phyloP scores from a whole-genome alignment of 768 basidiomycete genomes.

The Agaricus sinodeliciosus region DNA sequence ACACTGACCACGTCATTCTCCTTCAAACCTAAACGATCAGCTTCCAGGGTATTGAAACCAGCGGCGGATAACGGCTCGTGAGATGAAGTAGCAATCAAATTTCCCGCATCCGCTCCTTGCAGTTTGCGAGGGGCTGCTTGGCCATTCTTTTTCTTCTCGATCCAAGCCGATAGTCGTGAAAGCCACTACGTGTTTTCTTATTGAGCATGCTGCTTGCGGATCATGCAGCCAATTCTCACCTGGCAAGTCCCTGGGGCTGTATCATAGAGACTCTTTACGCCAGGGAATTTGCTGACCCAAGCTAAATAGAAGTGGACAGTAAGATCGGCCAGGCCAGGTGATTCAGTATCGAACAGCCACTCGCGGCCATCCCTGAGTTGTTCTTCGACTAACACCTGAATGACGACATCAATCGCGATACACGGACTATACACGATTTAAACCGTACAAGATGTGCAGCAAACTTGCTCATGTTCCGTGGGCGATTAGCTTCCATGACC shows the following conservation, averaged over 20 bases:
- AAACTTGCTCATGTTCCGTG: conserved; percentile 29
- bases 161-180: conserved; percentile 27
- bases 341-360: conserved; percentile 51
- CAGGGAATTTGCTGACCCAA: conserved; percentile 35
- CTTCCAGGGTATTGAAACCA: conserved; percentile 42
- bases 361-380: conserved; percentile 47
- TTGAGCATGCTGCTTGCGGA: neutral
- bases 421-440: neutral
- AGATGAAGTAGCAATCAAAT: conserved; percentile 28
- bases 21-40: conserved; percentile 32
- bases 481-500: conserved; percentile 25
- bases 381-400: conserved; percentile 27
- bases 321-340: conserved; percentile 46
- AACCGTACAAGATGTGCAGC: conserved; percentile 40
- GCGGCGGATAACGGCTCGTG: conserved; percentile 31
- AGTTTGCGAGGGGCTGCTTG: conserved; percentile 22
- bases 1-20: conserved; percentile 32
- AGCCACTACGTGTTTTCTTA: conserved; percentile 36
- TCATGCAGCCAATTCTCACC: conserved; percentile 18
- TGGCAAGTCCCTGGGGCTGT: conserved; percentile 29
- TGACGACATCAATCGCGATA: neutral
- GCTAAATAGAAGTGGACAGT: conserved; percentile 41
- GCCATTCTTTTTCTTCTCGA: conserved; percentile 23
- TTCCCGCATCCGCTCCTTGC: conserved; percentile 35
- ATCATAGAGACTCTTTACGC: conserved; percentile 31